Base-by-base conservation (phyloP, 225 moss, liverwort and hornwort genomes). In the Lunularia cruciata region DNA sequence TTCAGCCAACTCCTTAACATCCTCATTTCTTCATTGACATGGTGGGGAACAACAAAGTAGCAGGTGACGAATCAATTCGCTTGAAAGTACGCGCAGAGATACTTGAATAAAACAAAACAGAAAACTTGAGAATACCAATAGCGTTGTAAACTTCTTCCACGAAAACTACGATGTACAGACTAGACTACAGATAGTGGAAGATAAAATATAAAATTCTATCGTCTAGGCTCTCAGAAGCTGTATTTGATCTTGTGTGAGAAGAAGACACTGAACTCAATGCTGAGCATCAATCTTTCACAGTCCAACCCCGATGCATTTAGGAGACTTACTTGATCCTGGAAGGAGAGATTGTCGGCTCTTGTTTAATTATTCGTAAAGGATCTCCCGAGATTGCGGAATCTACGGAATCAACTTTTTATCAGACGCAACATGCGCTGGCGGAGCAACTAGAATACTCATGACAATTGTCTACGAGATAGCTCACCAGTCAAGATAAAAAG, bases 281-380 rank as follows among this genome's bases (percentile, higher is more conserved):
- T n/a, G 3, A 25, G 3, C 20, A 6, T 23, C 8, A 25, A 52
- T 7, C 52, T 52, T 22, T 1, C 9, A 54, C 13, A 12, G 54
- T n/a, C 2, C 5, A 48, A 2, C 22, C 8, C 1, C 15, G 1
- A n/a, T 2, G 60, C 18, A 19, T 72, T 9, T 4, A 28, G 8
- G 65, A 54, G 25, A 73, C 89, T 67, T 87, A 98, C 98, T 89
- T 98, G 73, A 91, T 84, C 72, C 88, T 85, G 42, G 84, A 66
- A 56, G 92, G 93, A 76, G 98, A 98, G 71, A 83, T 89, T 26
- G 84, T 78, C 53, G 86, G 89, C 65, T 98, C 98, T 79, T 89
- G 98, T 78, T 98, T 98, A 23, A 98, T 82, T 38, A 75, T 65
- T 46, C 89, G 85, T 63, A 88, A 63, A 20, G 82, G 72, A 68